These are phyloP conservation scores for Elsinoe necatrix DNA, from an alignment of 2,329 filamentous ascomycete species.

Conservation along the genomic window DNA sequence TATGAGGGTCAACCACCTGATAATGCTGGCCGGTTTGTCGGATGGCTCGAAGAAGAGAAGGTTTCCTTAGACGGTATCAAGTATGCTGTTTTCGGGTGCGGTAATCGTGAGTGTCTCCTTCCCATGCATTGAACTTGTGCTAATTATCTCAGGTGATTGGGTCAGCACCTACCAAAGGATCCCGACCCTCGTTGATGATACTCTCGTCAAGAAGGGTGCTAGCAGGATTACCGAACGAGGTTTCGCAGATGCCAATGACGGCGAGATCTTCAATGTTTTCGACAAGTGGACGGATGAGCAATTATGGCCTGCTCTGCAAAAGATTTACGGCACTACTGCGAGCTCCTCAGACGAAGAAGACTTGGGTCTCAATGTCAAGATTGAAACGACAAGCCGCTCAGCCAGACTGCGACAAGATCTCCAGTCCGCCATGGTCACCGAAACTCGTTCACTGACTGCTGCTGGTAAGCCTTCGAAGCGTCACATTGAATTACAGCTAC, in stretches of 20 bases:
- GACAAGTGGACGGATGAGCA: slow-evolving; percentile 57
- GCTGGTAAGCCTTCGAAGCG: slow-evolving; percentile 50
- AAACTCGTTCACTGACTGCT: slow-evolving; percentile 45
- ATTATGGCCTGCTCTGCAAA: slow-evolving; percentile 45
- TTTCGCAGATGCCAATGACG: slow-evolving; percentile 50
- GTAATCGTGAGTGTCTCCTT: slow-evolving; percentile 35
- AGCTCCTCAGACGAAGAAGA: slow-evolving; percentile 14
- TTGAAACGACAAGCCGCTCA: slow-evolving; percentile 35
- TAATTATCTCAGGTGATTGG: slow-evolving; percentile 37
- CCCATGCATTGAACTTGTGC: slow-evolving; percentile 6
- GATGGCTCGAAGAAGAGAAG: slow-evolving; percentile 52
- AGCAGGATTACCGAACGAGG: slow-evolving; percentile 44
- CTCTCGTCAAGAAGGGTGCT: slow-evolving; percentile 45
- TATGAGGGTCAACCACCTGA: slow-evolving; percentile 69
- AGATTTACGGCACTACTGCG: slow-evolving; percentile 28
- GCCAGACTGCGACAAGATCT: slow-evolving; percentile 56
- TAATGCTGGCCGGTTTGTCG: slow-evolving; percentile 60
- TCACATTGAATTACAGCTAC: slow-evolving; percentile 38
- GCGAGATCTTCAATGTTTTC: slow-evolving; percentile 61
- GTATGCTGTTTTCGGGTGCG: slow-evolving; percentile 65
- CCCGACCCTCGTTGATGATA: slow-evolving; percentile 53
- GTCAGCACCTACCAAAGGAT: slow-evolving; percentile 56
- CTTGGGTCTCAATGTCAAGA: slow-evolving; percentile 20
- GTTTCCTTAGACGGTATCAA: slow-evolving; percentile 46
- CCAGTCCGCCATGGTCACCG: slow-evolving; percentile 51